Percentiles rank a stretch among this genome's conserved stretches.
These are phyloP conservation scores for Fusarium sp. DNA, from an alignment of 2,329 filamentous ascomycete genomes.

Conservation along the genomic window DNA sequence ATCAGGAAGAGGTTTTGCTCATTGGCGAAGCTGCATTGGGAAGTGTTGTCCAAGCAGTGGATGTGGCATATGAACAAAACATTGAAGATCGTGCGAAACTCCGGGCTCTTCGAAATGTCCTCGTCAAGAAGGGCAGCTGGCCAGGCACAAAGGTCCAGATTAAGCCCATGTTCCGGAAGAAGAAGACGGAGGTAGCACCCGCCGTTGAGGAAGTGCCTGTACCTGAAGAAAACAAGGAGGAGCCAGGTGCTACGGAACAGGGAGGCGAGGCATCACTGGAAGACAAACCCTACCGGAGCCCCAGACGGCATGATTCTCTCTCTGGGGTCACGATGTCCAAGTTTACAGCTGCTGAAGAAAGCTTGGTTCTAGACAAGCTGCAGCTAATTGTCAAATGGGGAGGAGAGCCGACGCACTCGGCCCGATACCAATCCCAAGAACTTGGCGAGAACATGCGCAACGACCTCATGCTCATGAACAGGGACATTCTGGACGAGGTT, in stretches of 20 bases:
- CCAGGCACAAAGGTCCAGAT: slow-evolving; percentile 98
- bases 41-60: slow-evolving; percentile 90
- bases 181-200: slow-evolving; percentile 72
- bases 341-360: slow-evolving; percentile 92
- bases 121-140: slow-evolving; percentile 94
- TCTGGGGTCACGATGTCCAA: slow-evolving; percentile 93
- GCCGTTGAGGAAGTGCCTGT: slow-evolving; percentile 52
- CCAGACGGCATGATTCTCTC: slow-evolving; percentile 83
- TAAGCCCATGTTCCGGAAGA: slow-evolving; percentile 98
- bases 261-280: slow-evolving; percentile 41
- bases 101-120: slow-evolving; percentile 84
- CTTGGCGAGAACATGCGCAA: slow-evolving; percentile 96
- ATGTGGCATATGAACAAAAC: slow-evolving; percentile 80
- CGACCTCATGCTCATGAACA: slow-evolving; percentile 91
- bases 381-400: slow-evolving; percentile 99
- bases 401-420: slow-evolving; percentile 96
- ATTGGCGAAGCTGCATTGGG: slow-evolving; percentile 90
- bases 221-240: slow-evolving; percentile 47
- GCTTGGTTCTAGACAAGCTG: slow-evolving; percentile 92
- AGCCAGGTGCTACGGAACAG: slow-evolving; percentile 38
- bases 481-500: slow-evolving; percentile 91
- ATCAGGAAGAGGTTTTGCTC: slow-evolving; percentile 94
- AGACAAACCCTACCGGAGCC: slow-evolving; percentile 47
- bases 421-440: slow-evolving; percentile 94
- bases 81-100: slow-evolving; percentile 90